These are phyloP conservation scores for Ophiosphaerella korrae DNA, from an alignment of 2,329 filamentous ascomycete genomes.

Conservation along the genomic window DNA sequence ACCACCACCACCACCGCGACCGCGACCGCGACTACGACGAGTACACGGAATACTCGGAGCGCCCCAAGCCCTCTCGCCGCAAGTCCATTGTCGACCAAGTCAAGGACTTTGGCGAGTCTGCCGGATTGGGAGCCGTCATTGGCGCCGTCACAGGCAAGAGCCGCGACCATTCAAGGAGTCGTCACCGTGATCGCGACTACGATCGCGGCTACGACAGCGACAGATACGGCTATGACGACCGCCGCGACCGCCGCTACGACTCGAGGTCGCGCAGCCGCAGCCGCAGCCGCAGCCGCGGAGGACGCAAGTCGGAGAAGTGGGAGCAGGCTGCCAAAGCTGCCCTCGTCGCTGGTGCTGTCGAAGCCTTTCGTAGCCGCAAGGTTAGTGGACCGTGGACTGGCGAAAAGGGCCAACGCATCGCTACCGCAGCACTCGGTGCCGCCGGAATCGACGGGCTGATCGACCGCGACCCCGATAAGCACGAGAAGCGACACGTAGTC, in stretches of 20 bases:
- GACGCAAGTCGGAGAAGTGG: constrained; percentile 61
- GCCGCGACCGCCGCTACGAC: constrained; percentile 53
- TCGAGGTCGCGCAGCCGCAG: constrained; percentile 57
- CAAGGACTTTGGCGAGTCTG: constrained; percentile 61
- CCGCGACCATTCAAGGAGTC: constrained; percentile 61
- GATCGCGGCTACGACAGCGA: constrained; percentile 58
- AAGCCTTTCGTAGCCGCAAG: constrained; percentile 89
- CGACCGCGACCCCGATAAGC: constrained; percentile 70
- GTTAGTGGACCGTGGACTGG: constrained; percentile 89
- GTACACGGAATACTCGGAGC: constrained; percentile 51
- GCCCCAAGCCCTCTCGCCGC: constrained; percentile 53
- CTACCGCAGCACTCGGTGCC: constrained; percentile 84
- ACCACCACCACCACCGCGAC: no score
- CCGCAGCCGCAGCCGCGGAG: constrained; percentile 54
- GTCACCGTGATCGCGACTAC: constrained; percentile 29
- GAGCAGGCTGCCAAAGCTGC: constrained; percentile 88
- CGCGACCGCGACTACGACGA: constrained; percentile 57
- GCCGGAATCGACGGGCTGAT: constrained; percentile 82
- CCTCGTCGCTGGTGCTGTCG: constrained; percentile 84
- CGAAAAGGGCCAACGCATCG: constrained; percentile 86
- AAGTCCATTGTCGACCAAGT: constrained; percentile 62
- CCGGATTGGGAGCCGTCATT: constrained; percentile 63
- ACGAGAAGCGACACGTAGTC: constrained; percentile 78
- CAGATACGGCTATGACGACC: constrained; percentile 34
- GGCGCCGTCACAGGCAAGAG: constrained; percentile 59